These are phyloP conservation scores for Vitellaria paradoxa DNA, from an alignment of 179 eudicot genomes.

Conservation along the genomic window DNA sequence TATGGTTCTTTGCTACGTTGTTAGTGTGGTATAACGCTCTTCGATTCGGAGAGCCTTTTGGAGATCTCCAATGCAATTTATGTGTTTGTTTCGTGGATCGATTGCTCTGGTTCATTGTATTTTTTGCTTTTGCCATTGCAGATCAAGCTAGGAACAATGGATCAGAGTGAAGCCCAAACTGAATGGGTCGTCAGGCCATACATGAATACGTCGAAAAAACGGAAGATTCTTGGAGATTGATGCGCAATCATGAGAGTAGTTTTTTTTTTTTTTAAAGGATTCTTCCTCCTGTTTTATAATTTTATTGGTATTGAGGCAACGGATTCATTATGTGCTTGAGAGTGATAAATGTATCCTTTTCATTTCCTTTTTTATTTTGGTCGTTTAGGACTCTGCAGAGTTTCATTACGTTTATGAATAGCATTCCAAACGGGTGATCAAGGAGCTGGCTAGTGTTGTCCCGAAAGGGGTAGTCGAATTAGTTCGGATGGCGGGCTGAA, in stretches of 20 bases:
- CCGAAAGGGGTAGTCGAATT: too few species aligned
- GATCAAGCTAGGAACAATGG: constrained; percentile 85
- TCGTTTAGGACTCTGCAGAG: background rate
- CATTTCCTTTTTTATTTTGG: background rate
- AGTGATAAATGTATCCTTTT: background rate
- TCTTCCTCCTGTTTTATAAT: background rate
- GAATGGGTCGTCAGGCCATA: constrained; percentile 84
- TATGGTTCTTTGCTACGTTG: too few species aligned
- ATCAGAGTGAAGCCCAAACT: constrained; percentile 76
- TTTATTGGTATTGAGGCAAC: background rate
- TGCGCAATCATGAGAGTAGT: background rate
- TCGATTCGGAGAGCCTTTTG: background rate
- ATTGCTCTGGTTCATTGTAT: too few species aligned
- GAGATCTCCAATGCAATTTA: background rate
- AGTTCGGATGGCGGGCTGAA: too few species aligned
- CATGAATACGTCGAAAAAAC: constrained; percentile 85
- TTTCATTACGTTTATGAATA: background rate
- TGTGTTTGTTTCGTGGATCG: background rate
- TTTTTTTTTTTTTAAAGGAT: too few species aligned
- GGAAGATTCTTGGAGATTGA: constrained; percentile 69
- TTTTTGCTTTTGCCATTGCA: constrained; percentile 23
- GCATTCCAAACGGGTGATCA: background rate
- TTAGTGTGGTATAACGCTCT: background rate
- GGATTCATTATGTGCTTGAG: background rate
- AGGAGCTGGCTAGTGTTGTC: too few species aligned